A percentile compares a stretch with the other conserved stretches of the same genome.
Conservation (phyloP, 768 basidiomycete genomes). For the Hydnum rufescens region DNA sequence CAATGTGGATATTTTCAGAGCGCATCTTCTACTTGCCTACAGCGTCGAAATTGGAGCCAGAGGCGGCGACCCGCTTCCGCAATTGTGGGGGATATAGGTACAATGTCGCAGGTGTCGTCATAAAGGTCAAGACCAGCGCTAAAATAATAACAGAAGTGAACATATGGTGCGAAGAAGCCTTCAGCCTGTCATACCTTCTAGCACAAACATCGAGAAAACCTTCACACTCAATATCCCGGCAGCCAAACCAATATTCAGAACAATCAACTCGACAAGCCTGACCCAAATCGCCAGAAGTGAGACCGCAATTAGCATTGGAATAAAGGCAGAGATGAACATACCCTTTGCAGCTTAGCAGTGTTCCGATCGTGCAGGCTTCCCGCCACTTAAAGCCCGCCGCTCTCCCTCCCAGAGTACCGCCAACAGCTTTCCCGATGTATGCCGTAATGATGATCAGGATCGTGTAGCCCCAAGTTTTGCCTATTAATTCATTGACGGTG, state of each 20-base stretch:
- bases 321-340: conserved; percentile 16
- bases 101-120: conserved; percentile 57
- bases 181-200: conserved; percentile 23
- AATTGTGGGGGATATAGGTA: conserved; percentile 32
- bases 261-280: conserved; percentile 67
- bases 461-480: conserved; percentile 68
- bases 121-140: conserved; percentile 57
- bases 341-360: conserved; percentile 94
- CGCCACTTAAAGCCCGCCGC: conserved; percentile 55
- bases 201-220: conserved; percentile 91
- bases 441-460: conserved; percentile 61
- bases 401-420: conserved; percentile 52
- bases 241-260: conserved; percentile 78
- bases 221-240: conserved; percentile 50
- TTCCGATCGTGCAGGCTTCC: conserved; percentile 68
- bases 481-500: neutral
- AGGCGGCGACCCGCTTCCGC: neutral
- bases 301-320: neutral
- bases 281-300: no score
- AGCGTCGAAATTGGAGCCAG: neutral
- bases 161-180: neutral
- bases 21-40: neutral
- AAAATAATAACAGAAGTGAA: neutral
- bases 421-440: conserved; percentile 77
- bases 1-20: no score